These are phyloP conservation scores for Apiotrichum akiyoshidainum DNA, from an alignment of 1,284 basidiomycete species.

Conservation along the genomic window DNA sequence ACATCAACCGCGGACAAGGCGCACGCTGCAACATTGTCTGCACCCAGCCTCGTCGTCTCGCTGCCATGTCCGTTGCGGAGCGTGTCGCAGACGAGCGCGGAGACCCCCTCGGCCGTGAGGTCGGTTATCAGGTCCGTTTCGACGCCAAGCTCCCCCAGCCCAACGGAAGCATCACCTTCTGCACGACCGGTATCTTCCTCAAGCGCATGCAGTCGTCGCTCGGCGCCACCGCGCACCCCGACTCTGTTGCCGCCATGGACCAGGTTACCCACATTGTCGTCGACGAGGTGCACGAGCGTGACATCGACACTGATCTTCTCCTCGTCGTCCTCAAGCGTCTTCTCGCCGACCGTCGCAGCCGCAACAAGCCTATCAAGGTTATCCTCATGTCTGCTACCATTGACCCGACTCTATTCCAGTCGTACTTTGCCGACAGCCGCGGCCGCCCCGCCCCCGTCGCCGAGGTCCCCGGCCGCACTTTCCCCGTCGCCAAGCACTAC, in stretches of 20 bases:
- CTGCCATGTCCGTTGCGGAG: constrained; percentile 88
- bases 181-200: constrained; percentile 89
- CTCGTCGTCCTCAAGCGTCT: constrained; percentile 87
- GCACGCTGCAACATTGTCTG: constrained; percentile 87
- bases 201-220: constrained; percentile 80
- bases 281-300: constrained; percentile 95
- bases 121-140: constrained; percentile 93
- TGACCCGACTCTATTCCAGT: constrained; percentile 81
- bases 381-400: constrained; percentile 96
- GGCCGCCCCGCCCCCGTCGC: constrained; percentile 70
- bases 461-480: constrained; percentile 87
- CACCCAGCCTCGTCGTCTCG: constrained; percentile 88
- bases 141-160: constrained; percentile 75
- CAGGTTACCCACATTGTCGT: constrained; percentile 86
- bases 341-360: constrained; percentile 69
- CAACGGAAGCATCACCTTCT: constrained; percentile 83
- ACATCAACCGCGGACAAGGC: constrained; percentile 73
- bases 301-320: constrained; percentile 88
- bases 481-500: constrained; percentile 77
- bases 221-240: constrained; percentile 47
- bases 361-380: constrained; percentile 76
- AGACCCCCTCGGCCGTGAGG: constrained; percentile 64
- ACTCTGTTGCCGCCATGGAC: constrained; percentile 59
- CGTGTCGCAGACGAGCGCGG: constrained; percentile 89
- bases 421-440: constrained; percentile 69